phyloP scores from a whole-genome alignment of 176 grass and related monocot species.

The Tillandsia fasciculata region DNA sequence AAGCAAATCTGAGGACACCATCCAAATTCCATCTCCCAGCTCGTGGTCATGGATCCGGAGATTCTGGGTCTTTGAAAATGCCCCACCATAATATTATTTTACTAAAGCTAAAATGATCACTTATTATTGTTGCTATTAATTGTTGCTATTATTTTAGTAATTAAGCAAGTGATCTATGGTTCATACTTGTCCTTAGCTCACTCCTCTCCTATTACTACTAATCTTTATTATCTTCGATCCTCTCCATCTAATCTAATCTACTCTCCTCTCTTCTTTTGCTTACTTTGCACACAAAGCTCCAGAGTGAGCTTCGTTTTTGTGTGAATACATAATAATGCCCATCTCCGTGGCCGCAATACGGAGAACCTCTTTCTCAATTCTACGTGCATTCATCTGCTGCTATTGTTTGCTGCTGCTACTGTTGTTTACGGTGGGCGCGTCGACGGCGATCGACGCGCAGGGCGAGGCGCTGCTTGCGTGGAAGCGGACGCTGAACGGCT shows the following conservation, averaged over 20 bases:
- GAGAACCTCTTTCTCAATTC: not conserved
- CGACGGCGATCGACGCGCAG: slow-evolving; percentile 39
- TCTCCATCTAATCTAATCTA: not conserved
- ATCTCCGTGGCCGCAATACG: too few species aligned
- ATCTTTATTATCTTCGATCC: slow-evolving; percentile 22
- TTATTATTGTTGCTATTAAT: not conserved
- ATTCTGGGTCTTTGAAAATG: slow-evolving; percentile 27
- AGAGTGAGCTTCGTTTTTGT: not conserved
- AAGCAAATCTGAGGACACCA: too few species aligned
- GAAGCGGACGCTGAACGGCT: slow-evolving; percentile 39
- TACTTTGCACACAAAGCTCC: not conserved
- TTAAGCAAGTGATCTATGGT: not conserved
- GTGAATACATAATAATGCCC: too few species aligned
- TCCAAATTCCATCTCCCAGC: slow-evolving; percentile 14
- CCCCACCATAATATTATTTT: slow-evolving; percentile 10
- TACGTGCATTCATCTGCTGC: not conserved
- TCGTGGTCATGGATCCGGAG: slow-evolving; percentile 72
- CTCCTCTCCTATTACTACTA: slow-evolving; percentile 16
- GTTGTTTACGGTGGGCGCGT: slow-evolving; percentile 19
- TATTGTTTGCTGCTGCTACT: slow-evolving; percentile 24
- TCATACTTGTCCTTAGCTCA: slow-evolving; percentile 2
- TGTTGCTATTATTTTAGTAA: not conserved
- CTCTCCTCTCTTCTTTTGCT: not conserved
- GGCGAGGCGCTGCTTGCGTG: slow-evolving; percentile 54
- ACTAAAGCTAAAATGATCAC: not conserved